Evolutionary conservation across 2,329 filamentous ascomycete genomes (phyloP).

Genomic region (Diaporthe sp.): DNA sequence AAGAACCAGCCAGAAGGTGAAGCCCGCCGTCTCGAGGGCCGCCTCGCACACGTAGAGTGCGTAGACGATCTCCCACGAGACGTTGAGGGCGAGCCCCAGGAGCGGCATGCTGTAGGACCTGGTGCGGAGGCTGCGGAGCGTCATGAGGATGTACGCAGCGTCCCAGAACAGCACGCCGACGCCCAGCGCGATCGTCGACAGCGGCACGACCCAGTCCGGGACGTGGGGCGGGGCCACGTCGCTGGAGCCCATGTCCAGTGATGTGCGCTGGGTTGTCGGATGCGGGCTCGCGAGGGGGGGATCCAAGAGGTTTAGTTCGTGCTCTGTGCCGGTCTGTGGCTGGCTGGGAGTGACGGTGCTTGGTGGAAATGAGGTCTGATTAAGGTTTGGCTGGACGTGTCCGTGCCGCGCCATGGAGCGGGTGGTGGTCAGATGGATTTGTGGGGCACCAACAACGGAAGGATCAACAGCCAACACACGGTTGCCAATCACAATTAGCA

Average conservation of each 20-base stretch:
- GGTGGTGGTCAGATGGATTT: constrained; percentile 9
- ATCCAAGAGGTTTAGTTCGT: not conserved
- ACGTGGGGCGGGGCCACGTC: constrained; percentile 54
- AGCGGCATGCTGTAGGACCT: constrained; percentile 65
- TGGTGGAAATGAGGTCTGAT: not conserved
- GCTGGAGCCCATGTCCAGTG: constrained; percentile 53
- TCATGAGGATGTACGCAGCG: constrained; percentile 62
- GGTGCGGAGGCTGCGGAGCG: constrained; percentile 59
- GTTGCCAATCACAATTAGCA: not conserved
- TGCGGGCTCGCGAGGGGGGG: accelerated
- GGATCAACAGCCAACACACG: not conserved
- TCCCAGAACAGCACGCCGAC: constrained; percentile 58
- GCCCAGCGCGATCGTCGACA: constrained; percentile 52
- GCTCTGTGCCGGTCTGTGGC: not conserved
- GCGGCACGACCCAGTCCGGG: constrained; percentile 55
- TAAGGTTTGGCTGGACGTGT: constrained; percentile 2
- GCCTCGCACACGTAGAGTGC: constrained; percentile 61
- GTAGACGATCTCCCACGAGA: constrained; percentile 67
- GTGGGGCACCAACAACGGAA: not conserved
- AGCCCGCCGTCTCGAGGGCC: constrained; percentile 58
- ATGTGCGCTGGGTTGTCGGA: not conserved
- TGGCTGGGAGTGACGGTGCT: not conserved
- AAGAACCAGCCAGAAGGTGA: constrained; percentile 63
- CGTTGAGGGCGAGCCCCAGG: constrained; percentile 62
- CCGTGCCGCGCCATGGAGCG: not conserved